Base-by-base conservation (phyloP, 176 grass and related monocot genomes). In the Carex littledalei region DNA sequence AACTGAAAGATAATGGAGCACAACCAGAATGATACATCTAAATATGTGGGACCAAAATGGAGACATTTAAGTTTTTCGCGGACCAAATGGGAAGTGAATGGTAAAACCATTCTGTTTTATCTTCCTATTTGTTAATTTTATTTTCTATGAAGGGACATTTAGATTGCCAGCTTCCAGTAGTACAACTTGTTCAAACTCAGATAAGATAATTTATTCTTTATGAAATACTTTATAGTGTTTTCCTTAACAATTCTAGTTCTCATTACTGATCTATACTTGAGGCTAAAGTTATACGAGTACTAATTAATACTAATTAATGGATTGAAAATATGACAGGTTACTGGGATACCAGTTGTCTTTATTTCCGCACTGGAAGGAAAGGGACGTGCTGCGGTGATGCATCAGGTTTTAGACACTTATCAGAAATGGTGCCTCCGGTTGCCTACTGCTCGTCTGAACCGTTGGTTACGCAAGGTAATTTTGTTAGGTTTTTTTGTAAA, bases 401-500 rank as follows among this genome's bases (percentile, higher is more conserved):
- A 0, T 53, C 86, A 95, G 85, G 91, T 98, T 88, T 75, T 95
- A 79, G 93, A 98, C 18, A 90, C 88, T 35, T 98, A 94, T 65
- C 83, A 89, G 85, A 95, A 92, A 65, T 98, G 96, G 96, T 94
- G 96, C 83, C 89, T 93, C 79, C 93, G 95, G 84, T 88, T 98
- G 70, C 87, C 91, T 78, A 98, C 96, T n/a, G 92, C 93, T 52
- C 75, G 91, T 6, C 86, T 98, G 37, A 98, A 98, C 79, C 93
- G 96, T 64, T 98, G 96, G 96, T 89, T 98, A 82, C 85, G 88
- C 20, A 98, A 98, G 96, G 96, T 98, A 94, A 89, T 65, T 6
- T 41, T 80, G 32, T 10, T 57, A 8, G 18, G 64, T 59, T 61
- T 15, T 47, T 6, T 75, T 75, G 71, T 75, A 20, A 49, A 75